Evolutionary conservation across 2,329 filamentous ascomycete genomes (phyloP).

Genomic region (Trichoderma sp.): DNA sequence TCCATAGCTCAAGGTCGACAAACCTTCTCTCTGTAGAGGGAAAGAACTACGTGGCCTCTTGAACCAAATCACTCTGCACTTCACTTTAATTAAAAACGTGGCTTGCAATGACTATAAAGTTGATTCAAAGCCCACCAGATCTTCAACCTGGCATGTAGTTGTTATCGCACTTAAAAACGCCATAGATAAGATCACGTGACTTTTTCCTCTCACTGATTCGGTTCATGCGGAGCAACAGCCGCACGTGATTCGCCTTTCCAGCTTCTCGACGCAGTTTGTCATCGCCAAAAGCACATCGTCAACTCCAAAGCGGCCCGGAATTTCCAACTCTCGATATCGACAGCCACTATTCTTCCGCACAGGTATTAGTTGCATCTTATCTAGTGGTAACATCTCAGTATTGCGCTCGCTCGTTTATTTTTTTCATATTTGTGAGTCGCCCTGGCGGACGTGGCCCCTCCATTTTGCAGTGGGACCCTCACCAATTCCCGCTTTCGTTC

Average conservation of each 20-base stretch:
- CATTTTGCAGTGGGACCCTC: slow-evolving; percentile 19
- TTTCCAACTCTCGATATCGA: slow-evolving; percentile 33
- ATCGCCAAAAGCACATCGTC: slow-evolving; percentile 21
- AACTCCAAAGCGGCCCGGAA: slow-evolving; percentile 20
- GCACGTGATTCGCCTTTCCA: slow-evolving; percentile 20
- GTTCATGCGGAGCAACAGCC: slow-evolving; percentile 15
- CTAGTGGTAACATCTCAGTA: slow-evolving; percentile 35
- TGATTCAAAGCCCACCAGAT: neutral
- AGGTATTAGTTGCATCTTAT: slow-evolving; percentile 40
- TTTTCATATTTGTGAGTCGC: slow-evolving; percentile 34
- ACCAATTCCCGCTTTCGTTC: slow-evolving; percentile 20
- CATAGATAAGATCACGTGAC: slow-evolving; percentile 18
- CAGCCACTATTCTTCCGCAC: slow-evolving; percentile 39
- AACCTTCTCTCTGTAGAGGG: neutral
- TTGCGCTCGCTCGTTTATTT: slow-evolving; percentile 34
- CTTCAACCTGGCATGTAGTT: neutral
- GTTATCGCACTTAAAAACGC: neutral
- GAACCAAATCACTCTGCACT: neutral
- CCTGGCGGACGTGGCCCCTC: slow-evolving; percentile 22
- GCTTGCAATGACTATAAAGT: neutral
- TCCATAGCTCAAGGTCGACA: neutral
- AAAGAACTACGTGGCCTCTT: neutral
- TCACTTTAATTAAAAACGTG: neutral
- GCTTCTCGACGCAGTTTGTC: slow-evolving; percentile 26
- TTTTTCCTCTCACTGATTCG: neutral